Conservation (phyloP, 2,329 filamentous ascomycete species). For the Aspergillus ruber region DNA sequence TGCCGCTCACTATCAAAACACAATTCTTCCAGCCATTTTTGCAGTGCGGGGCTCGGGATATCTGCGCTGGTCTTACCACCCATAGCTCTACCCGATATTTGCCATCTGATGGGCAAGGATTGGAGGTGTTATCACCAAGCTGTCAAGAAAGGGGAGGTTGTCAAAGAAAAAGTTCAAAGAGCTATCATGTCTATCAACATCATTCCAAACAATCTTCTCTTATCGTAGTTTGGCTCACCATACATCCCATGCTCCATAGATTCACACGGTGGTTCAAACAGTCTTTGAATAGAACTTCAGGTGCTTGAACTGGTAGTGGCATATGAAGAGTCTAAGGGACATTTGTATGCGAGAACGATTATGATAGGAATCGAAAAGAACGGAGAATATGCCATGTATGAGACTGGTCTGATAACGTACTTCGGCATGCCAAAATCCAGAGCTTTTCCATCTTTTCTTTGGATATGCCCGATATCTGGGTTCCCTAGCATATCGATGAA, state of each 20-base stretch:
- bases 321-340: slow-evolving; percentile 25
- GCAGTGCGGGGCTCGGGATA: slow-evolving; percentile 16
- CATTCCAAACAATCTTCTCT: neutral
- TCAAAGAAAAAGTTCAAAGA: slow-evolving; percentile 36
- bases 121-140: slow-evolving; percentile 25
- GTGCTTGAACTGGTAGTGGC: slow-evolving; percentile 28
- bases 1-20: slow-evolving; percentile 26
- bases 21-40: slow-evolving; percentile 34
- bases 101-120: slow-evolving; percentile 30
- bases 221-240: slow-evolving; percentile 19
- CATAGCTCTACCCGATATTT: slow-evolving; percentile 21
- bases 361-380: too few species aligned
- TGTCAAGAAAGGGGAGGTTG: slow-evolving; percentile 28
- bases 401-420: slow-evolving; percentile 18
- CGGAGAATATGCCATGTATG: too few species aligned
- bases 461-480: slow-evolving; percentile 19
- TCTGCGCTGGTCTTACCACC: slow-evolving; percentile 8
- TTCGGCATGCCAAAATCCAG: slow-evolving; percentile 14
- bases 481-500: slow-evolving; percentile 18
- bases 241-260: slow-evolving; percentile 34
- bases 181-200: slow-evolving; percentile 15
- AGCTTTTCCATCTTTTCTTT: slow-evolving; percentile 14
- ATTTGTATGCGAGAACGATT: slow-evolving; percentile 23
- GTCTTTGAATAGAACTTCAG: slow-evolving; percentile 35
- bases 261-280: slow-evolving; percentile 30